Conservation (phyloP, 2,329 filamentous ascomycete genomes). For the Aspergillus pseudonomiae region DNA sequence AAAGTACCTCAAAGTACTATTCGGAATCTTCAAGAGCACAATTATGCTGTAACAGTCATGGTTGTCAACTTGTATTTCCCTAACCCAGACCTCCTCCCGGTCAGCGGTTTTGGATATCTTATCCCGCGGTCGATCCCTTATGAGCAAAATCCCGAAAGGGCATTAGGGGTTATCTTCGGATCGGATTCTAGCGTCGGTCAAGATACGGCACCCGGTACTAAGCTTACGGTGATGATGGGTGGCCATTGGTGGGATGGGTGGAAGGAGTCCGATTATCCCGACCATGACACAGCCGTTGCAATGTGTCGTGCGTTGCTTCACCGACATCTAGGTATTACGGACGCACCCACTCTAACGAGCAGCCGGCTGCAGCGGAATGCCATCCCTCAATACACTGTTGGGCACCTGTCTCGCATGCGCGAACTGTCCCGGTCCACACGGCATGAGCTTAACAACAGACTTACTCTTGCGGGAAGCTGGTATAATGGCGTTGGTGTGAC, state of each 20-base stretch:
- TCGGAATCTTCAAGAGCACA: constrained; percentile 38
- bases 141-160: constrained; percentile 77
- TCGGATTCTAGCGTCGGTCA: constrained; percentile 65
- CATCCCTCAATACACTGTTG: constrained; percentile 87
- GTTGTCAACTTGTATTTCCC: constrained; percentile 88
- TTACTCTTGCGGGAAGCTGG: constrained; percentile 65
- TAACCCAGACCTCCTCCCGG: constrained; percentile 64
- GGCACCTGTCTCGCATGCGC: constrained; percentile 68
- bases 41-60: constrained; percentile 78
- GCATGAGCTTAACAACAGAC: constrained; percentile 60
- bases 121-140: constrained; percentile 74
- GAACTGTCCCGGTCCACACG: constrained; percentile 59
- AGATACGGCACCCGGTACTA: constrained; percentile 68
- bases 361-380: constrained; percentile 69
- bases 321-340: constrained; percentile 73
- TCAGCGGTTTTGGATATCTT: constrained; percentile 85
- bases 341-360: constrained; percentile 62
- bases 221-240: constrained; percentile 91
- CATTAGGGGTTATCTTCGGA: constrained; percentile 91
- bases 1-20: constrained; percentile 24
- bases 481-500: constrained; percentile 56
- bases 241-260: constrained; percentile 85
- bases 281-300: constrained; percentile 64
- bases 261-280: constrained; percentile 57
- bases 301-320: constrained; percentile 72